phyloP scores from a whole-genome alignment of 495 filamentous ascomycete species.

The Bombardia bombarda region DNA sequence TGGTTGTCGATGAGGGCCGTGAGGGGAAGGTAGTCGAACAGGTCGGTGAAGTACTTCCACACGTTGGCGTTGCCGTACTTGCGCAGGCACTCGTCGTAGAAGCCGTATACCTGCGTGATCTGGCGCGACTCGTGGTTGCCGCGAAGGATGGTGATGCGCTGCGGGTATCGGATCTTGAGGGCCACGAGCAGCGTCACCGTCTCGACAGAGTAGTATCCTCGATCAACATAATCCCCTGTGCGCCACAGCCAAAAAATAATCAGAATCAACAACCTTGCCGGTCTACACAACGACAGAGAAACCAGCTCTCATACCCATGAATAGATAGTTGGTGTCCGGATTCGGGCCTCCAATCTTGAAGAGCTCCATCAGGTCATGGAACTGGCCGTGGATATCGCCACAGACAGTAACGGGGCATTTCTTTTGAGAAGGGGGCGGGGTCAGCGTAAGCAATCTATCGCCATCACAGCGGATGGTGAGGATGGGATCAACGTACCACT shows the following conservation, averaged over 20 bases:
- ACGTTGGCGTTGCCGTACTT: constrained; percentile 99
- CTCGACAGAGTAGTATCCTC: constrained; percentile 95
- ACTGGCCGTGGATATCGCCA: constrained; percentile 96
- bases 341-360: constrained; percentile 90
- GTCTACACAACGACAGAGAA: background rate
- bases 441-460: background rate
- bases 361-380: constrained; percentile 95
- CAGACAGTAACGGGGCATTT: constrained; percentile 94
- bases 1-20: constrained; percentile 99
- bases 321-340: constrained; percentile 90
- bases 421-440: too few relatives aligned
- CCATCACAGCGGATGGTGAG: background rate
- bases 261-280: constrained; percentile 5
- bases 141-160: constrained; percentile 93
- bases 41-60: constrained; percentile 99
- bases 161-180: constrained; percentile 91
- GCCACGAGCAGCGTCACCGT: constrained; percentile 90
- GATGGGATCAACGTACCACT: constrained; percentile 60
- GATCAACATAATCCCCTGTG: constrained; percentile 88
- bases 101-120: constrained; percentile 96
- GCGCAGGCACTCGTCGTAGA: constrained; percentile 94
- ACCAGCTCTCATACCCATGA: constrained; percentile 64
- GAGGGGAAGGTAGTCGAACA: constrained; percentile 97
- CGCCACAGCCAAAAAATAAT: constrained; percentile 7
- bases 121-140: constrained; percentile 97